Conservation (phyloP, 768 basidiomycete species). For the Mycena sanguinolenta region DNA sequence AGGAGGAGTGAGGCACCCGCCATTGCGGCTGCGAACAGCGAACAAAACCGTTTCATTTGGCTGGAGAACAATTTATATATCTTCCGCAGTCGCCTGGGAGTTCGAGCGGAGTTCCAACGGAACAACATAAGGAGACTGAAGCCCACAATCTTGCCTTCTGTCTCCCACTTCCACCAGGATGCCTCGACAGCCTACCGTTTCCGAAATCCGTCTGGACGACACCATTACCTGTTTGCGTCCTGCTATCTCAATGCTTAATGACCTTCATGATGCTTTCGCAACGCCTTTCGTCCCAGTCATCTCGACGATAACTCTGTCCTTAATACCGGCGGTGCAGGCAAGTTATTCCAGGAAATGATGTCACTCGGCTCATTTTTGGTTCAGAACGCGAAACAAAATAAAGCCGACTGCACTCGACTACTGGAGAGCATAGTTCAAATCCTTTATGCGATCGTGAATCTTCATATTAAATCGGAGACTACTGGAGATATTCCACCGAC, state of each 20-base stretch:
- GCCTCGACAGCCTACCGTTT: not conserved
- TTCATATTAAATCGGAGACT: not conserved
- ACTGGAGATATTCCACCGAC: not conserved
- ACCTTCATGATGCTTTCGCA: not conserved
- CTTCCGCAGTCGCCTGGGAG: no score
- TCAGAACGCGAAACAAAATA: not conserved
- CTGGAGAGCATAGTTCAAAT: constrained; percentile 1
- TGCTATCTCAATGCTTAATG: not conserved
- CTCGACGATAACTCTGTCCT: not conserved
- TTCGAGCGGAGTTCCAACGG: no score
- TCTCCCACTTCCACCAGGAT: not conserved
- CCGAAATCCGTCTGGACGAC: not conserved
- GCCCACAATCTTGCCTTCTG: no score
- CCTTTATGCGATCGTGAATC: not conserved
- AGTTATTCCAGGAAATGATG: not conserved
- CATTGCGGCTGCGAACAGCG: no score
- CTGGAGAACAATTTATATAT: no score
- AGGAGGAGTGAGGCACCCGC: no score
- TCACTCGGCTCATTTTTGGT: not conserved
- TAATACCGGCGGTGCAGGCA: not conserved
- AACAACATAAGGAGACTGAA: no score
- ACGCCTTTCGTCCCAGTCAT: not conserved
- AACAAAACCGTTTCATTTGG: no score
- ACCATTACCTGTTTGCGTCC: not conserved
- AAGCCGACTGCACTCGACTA: not conserved